Percentiles rank a stretch among this genome's conserved stretches.
Evolutionary conservation across 2,329 filamentous ascomycete genomes (phyloP).

Genomic region (Chaetomium olivaceum): DNA sequence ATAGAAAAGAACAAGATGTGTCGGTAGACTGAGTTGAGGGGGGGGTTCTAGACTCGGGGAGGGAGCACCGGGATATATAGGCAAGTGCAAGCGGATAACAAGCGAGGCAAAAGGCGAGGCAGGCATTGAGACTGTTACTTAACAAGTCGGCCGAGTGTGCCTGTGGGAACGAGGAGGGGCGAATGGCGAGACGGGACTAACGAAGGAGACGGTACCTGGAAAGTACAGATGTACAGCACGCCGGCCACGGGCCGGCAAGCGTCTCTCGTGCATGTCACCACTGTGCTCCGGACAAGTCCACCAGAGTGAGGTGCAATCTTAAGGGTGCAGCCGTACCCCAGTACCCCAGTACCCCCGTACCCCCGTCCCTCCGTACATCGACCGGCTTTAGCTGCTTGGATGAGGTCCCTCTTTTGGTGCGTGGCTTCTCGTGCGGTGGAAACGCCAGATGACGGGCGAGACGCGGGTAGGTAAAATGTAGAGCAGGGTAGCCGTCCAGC

Average conservation of each 20-base stretch:
- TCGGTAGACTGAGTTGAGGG: constrained; percentile 31
- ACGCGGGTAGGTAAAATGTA: constrained; percentile 17
- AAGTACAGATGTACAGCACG: constrained; percentile 25
- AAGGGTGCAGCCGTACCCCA: constrained; percentile 14
- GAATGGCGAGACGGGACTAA: constrained; percentile 23
- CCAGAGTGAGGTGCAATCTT: constrained; percentile 21
- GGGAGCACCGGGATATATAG: constrained; percentile 51
- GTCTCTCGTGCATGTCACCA: constrained; percentile 19
- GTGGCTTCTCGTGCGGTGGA: constrained; percentile 23
- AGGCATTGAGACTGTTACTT: constrained; percentile 23
- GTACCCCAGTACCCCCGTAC: constrained; percentile 14
- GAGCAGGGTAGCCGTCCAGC: constrained; percentile 9
- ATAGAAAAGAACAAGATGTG: constrained; percentile 29
- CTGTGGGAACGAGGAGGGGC: constrained; percentile 17
- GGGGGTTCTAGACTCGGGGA: constrained; percentile 41
- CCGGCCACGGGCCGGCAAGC: constrained; percentile 23
- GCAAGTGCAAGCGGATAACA: constrained; percentile 31
- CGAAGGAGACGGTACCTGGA: constrained; percentile 21
- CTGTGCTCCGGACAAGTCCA: constrained; percentile 15
- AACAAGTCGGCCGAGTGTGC: constrained; percentile 17
- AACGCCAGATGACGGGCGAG: constrained; percentile 20
- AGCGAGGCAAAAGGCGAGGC: constrained; percentile 26
- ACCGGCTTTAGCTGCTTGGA: constrained; percentile 13
- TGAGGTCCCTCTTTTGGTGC: constrained; percentile 20
- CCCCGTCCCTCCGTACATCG: constrained; percentile 18